Evolutionary conservation across 306 rosid genomes (phyloP).

Genomic region (Myrica gale): DNA sequence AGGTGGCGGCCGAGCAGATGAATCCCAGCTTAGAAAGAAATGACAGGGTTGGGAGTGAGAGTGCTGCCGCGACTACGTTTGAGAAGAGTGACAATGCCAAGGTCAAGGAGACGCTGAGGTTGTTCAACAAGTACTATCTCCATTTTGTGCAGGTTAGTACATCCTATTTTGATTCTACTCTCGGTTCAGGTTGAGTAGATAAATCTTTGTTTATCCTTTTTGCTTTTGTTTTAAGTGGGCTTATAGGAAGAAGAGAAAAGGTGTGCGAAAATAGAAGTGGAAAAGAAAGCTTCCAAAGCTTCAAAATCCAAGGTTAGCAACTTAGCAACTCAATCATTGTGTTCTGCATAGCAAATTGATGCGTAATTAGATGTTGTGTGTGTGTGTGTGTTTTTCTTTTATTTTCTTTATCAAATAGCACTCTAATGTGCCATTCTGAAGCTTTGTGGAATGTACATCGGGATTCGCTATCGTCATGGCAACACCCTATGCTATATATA

Average conservation of each 20-base stretch:
- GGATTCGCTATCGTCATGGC: neutral
- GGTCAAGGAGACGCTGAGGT: constrained; percentile 74
- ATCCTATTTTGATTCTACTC: neutral
- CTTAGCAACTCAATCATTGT: neutral
- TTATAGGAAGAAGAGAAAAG: constrained; percentile 72
- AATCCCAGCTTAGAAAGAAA: neutral
- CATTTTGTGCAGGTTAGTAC: constrained; percentile 69
- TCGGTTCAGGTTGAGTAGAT: neutral
- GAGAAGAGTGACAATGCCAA: constrained; percentile 57
- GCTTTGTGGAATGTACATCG: neutral
- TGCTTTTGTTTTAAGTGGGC: neutral
- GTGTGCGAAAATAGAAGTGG: constrained; percentile 38
- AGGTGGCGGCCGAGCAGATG: neutral
- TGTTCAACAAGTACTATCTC: constrained; percentile 79
- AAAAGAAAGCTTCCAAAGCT: constrained; percentile 32
- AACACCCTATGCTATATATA: neutral
- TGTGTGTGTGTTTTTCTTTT: no score
- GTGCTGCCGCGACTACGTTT: constrained; percentile 22
- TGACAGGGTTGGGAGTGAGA: constrained; percentile 3
- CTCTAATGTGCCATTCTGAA: neutral
- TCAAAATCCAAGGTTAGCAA: constrained; percentile 36
- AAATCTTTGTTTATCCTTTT: neutral
- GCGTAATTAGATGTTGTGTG: no score
- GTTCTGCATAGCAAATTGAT: neutral
- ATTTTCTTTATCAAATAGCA: no score